Conservation (phyloP, 441 rosid genomes). For the Viola pubescens region DNA sequence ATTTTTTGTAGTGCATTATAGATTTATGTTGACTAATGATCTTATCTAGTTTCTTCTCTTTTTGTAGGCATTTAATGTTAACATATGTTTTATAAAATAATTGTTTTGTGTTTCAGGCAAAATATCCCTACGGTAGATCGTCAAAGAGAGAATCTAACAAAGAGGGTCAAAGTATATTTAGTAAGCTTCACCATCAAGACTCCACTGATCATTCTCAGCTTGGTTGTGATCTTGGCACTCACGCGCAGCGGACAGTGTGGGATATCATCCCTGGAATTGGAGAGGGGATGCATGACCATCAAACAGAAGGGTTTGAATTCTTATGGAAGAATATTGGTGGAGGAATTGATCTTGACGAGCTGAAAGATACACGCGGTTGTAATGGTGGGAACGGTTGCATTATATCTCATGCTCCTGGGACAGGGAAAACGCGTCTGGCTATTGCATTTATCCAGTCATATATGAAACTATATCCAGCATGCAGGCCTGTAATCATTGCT, state of each 20-base stretch:
- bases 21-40: background rate
- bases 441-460: conserved; percentile 55
- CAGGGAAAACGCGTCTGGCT: conserved; percentile 72
- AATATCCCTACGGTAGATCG: conserved; percentile 19
- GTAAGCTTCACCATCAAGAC: conserved; percentile 22
- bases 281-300: conserved; percentile 50
- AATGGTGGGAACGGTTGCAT: conserved; percentile 53
- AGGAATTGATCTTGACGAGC: conserved; percentile 34
- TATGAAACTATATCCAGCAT: conserved; percentile 35
- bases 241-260: conserved; percentile 55
- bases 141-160: conserved; percentile 15
- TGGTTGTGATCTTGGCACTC: conserved; percentile 6
- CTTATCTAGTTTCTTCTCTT: background rate
- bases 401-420: conserved; percentile 83
- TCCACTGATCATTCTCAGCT: conserved; percentile 6
- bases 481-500: conserved; percentile 63
- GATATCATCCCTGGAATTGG: conserved; percentile 48
- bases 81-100: conserved; percentile 3
- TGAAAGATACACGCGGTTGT: conserved; percentile 23
- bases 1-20: background rate
- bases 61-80: no score
- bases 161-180: conserved; percentile 14
- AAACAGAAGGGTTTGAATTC: conserved; percentile 67
- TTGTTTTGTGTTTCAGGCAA: conserved; percentile 24
- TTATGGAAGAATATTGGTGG: conserved; percentile 72